A percentile compares a stretch with the other conserved stretches of the same genome.
Conservation (phyloP, 192 early-diverging fungal species). For the Coemansia sp. region DNA sequence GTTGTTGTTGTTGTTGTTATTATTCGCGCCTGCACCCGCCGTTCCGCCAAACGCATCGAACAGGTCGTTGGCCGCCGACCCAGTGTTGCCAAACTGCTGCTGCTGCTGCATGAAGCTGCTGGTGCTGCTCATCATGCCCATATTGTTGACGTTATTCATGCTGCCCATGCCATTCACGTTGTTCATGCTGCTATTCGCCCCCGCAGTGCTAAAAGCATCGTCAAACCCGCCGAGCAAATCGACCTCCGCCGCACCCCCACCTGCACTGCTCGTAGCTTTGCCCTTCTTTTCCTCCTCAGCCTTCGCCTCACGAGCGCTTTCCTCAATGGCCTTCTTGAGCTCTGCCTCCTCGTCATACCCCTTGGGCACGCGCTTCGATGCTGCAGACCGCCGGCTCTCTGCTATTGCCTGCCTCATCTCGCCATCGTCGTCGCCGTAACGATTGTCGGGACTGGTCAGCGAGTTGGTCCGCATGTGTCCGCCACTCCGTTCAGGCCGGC, state of each 20-base stretch:
- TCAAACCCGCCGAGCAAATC: slow-evolving; percentile 47
- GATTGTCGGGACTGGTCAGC: slow-evolving; percentile 18
- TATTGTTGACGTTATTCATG: slow-evolving; percentile 14
- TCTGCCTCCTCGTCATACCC: slow-evolving; percentile 64
- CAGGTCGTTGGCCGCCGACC: slow-evolving; percentile 29
- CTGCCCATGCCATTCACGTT: slow-evolving; percentile 2
- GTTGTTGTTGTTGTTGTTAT: slow-evolving; percentile 6
- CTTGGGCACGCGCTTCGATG: slow-evolving; percentile 39
- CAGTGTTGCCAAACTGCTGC: slow-evolving; percentile 27
- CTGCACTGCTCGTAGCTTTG: neutral
- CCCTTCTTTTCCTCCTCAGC: slow-evolving; percentile 16
- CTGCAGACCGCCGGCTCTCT: slow-evolving; percentile 69
- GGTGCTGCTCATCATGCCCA: slow-evolving; percentile 26
- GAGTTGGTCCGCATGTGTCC: slow-evolving; percentile 33
- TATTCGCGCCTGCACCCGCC: neutral
- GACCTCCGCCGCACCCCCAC: slow-evolving; percentile 12
- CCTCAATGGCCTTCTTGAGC: slow-evolving; percentile 79
- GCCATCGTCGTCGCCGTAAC: slow-evolving; percentile 67
- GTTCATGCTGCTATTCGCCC: slow-evolving; percentile 16
- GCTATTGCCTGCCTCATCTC: slow-evolving; percentile 82
- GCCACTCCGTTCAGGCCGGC: slow-evolving; percentile 7
- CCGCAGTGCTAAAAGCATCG: slow-evolving; percentile 15
- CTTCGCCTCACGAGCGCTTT: slow-evolving; percentile 70
- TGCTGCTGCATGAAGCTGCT: slow-evolving; percentile 33
- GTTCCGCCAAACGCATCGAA: slow-evolving; percentile 21